Percentiles rank a stretch among this genome's conserved stretches.
Evolutionary conservation across 2,329 filamentous ascomycete species (phyloP).

Genomic region (Botrytis squamosa): DNA sequence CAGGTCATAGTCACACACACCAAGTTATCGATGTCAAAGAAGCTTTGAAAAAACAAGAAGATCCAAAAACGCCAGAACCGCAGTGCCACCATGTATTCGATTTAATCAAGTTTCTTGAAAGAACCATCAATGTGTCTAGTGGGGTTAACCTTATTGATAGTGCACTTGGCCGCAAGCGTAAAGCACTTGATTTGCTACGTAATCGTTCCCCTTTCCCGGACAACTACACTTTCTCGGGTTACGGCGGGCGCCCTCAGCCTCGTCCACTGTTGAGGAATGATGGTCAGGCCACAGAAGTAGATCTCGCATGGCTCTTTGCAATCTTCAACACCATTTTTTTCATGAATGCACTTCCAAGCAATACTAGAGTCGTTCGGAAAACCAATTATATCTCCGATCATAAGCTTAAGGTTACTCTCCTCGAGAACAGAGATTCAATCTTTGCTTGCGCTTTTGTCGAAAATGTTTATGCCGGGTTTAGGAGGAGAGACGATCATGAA

Average conservation of each 20-base stretch:
- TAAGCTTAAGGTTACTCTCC: background rate
- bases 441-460: no score
- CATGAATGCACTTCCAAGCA: background rate
- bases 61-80: no score
- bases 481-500: background rate
- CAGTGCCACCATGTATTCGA: background rate
- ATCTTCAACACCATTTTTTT: background rate
- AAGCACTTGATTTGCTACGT: background rate
- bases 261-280: background rate
- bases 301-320: background rate
- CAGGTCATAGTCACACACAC: background rate
- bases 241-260: background rate
- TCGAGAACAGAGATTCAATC: no score
- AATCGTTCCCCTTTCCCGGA: background rate
- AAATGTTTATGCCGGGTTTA: background rate
- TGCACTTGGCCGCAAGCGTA: background rate
- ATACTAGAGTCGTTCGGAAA: background rate
- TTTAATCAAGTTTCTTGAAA: background rate
- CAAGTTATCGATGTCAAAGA: background rate
- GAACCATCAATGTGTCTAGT: background rate
- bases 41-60: background rate
- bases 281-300: background rate
- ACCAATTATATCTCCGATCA: background rate
- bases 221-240: background rate
- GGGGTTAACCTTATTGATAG: background rate